Conservation (phyloP, 2,329 filamentous ascomycete species). For the Ophiognomonia clavigignenti-juglandacearum region DNA sequence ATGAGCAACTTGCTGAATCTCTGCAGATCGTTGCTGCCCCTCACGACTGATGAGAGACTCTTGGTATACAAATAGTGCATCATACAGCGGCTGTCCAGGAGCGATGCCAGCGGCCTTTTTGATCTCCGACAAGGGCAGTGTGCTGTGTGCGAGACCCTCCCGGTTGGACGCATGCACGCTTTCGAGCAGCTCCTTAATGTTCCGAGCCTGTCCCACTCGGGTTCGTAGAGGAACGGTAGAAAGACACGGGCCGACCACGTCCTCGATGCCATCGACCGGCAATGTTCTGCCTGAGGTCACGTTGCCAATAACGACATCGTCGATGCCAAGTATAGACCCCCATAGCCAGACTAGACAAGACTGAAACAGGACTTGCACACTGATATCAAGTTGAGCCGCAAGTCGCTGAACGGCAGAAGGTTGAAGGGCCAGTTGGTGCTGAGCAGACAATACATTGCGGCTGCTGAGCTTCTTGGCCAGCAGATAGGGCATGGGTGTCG, state of each 20-base stretch:
- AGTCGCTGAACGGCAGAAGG: constrained; percentile 28
- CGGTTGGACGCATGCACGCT: constrained; percentile 63
- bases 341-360: constrained; percentile 64
- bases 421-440: constrained; percentile 29
- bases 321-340: constrained; percentile 54
- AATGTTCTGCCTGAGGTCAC: constrained; percentile 79
- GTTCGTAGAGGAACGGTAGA: constrained; percentile 69
- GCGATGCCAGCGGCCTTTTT: constrained; percentile 53
- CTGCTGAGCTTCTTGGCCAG: constrained; percentile 16
- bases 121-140: constrained; percentile 64
- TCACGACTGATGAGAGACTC: constrained; percentile 52
- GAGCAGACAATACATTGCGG: constrained; percentile 22
- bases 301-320: constrained; percentile 69
- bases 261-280: constrained; percentile 65
- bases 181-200: constrained; percentile 56
- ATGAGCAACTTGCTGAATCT: constrained; percentile 53
- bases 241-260: constrained; percentile 75
- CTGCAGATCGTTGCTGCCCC: constrained; percentile 4
- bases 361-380: constrained; percentile 71
- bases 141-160: constrained; percentile 57
- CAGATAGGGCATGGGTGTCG: constrained; percentile 45
- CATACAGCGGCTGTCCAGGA: constrained; percentile 60
- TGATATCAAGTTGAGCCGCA: constrained; percentile 41
- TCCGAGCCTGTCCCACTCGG: constrained; percentile 46
- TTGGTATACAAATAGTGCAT: constrained; percentile 80